phyloP scores from a whole-genome alignment of 179 eudicot genomes.

The Beta lomatogona region DNA sequence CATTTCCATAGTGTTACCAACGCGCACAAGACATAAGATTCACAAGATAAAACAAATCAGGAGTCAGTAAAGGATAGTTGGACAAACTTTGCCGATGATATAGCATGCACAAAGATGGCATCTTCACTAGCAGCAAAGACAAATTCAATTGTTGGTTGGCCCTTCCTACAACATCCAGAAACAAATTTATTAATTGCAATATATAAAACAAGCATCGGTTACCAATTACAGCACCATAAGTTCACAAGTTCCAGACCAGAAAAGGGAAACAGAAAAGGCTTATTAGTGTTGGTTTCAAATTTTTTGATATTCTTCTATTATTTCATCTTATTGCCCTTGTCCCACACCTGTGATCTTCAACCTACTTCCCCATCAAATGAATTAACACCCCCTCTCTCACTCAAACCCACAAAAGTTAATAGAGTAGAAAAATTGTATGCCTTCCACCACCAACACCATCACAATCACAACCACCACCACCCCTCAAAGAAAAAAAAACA shows the following conservation, averaged over 20 bases:
- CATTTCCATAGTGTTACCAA: not conserved
- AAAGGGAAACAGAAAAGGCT: not conserved
- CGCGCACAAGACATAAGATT: not conserved
- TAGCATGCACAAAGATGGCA: slow-evolving; percentile 79
- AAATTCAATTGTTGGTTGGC: slow-evolving; percentile 84
- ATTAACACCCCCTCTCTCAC: not conserved
- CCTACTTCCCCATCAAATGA: not conserved
- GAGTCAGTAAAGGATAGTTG: slow-evolving; percentile 16
- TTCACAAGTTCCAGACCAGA: not conserved
- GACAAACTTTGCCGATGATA: slow-evolving; percentile 81
- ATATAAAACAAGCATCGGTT: not conserved
- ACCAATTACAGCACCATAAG: not conserved
- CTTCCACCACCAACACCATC: too few species aligned
- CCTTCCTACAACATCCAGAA: slow-evolving; percentile 66
- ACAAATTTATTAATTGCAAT: not conserved
- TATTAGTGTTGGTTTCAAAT: not conserved
- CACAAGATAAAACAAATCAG: not conserved
- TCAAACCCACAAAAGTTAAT: too few species aligned
- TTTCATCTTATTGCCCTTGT: too few species aligned
- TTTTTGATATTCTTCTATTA: too few species aligned
- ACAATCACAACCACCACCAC: too few species aligned
- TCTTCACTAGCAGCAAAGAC: slow-evolving; percentile 94
- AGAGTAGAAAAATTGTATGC: too few species aligned
- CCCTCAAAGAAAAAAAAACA: too few species aligned
- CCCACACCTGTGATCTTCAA: not conserved